A percentile compares a stretch with the other conserved stretches of the same genome.
These are phyloP conservation scores for Lophiostoma macrostomum DNA, from an alignment of 495 filamentous ascomycete species.

Conservation along the genomic window DNA sequence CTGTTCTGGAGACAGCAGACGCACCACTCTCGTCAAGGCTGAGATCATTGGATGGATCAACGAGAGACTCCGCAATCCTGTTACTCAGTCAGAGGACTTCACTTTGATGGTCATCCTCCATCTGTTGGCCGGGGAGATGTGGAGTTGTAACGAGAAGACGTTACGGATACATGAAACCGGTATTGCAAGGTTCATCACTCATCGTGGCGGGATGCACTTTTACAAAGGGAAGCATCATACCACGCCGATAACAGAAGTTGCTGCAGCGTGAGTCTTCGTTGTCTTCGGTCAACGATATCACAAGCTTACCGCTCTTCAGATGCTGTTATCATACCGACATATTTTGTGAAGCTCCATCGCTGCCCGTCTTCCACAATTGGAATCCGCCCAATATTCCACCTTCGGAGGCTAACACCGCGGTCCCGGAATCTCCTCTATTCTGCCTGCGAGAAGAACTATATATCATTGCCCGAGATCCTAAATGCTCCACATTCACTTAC, in stretches of 20 bases:
- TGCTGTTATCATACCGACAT: constrained; percentile 13
- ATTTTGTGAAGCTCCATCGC: constrained; percentile 19
- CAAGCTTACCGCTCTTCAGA: background rate
- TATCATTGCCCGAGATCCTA: constrained; percentile 4
- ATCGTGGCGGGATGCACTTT: constrained; percentile 20
- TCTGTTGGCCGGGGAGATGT: constrained; percentile 25
- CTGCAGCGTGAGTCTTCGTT: constrained; percentile 17
- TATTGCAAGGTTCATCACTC: constrained; percentile 23
- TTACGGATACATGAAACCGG: constrained; percentile 25
- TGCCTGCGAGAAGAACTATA: constrained; percentile 17
- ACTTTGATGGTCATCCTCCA: constrained; percentile 28
- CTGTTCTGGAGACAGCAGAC: constrained; percentile 20
- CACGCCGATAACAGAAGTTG: constrained; percentile 15
- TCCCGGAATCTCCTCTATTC: constrained; percentile 30
- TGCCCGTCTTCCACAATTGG: constrained; percentile 15
- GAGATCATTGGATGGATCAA: constrained; percentile 30
- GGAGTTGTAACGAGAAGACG: constrained; percentile 27
- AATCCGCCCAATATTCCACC: constrained; percentile 3
- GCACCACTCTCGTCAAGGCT: constrained; percentile 18
- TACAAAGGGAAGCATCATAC: constrained; percentile 17
- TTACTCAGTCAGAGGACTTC: constrained; percentile 18
- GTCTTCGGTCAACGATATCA: background rate
- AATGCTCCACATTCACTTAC: constrained; percentile 18
- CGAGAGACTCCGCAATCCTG: constrained; percentile 6
- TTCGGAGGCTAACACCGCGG: background rate